phyloP scores from a whole-genome alignment of 108 stramenopile genomes.

The Pseudonitzschia multiseries region DNA sequence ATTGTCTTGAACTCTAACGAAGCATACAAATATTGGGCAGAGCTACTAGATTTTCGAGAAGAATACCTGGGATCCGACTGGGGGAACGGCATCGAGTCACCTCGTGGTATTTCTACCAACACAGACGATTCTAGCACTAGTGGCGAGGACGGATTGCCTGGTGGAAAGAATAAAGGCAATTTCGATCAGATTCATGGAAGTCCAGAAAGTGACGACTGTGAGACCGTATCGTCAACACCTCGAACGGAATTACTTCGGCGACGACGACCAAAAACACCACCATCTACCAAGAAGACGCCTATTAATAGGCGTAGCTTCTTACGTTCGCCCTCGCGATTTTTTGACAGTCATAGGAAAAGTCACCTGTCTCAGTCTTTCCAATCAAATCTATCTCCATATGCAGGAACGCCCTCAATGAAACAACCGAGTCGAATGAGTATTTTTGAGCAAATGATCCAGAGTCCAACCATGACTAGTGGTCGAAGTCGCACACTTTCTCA shows the following conservation, averaged over 20 bases:
- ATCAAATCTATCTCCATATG: constrained; percentile 10
- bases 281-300: constrained; percentile 8
- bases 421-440: constrained; percentile 24
- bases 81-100: constrained; percentile 14
- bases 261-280: constrained; percentile 8
- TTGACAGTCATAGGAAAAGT: neutral
- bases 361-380: neutral
- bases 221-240: constrained; percentile 1
- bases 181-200: neutral
- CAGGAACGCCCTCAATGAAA: constrained; percentile 3
- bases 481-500: constrained; percentile 10
- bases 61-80: constrained; percentile 65
- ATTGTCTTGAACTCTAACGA: constrained; percentile 75
- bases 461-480: constrained; percentile 2
- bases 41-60: constrained; percentile 78
- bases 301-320: neutral
- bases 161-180: constrained; percentile 1
- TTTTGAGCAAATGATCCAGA: constrained; percentile 33
- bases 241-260: constrained; percentile 13
- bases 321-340: neutral
- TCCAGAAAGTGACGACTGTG: constrained; percentile 7
- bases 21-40: constrained; percentile 76
- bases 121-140: constrained; percentile 18
- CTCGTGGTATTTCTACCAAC: constrained; percentile 21
- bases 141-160: neutral